These are phyloP conservation scores for Apiospora arundinis DNA, from an alignment of 2,329 filamentous ascomycete genomes.

Conservation along the genomic window DNA sequence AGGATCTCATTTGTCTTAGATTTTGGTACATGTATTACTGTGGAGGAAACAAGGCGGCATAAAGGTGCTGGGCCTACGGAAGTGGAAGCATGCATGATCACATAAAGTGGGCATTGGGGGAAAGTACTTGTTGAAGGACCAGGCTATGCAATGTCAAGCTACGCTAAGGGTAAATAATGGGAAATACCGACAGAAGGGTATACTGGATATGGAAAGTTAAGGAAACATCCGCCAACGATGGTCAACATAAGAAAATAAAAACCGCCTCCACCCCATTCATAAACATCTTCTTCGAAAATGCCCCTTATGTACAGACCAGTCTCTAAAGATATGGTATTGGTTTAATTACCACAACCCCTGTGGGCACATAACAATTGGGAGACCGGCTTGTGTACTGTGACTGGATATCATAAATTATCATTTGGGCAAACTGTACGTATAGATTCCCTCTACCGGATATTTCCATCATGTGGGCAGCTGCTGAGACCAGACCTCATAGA, in stretches of 20 bases:
- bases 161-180: no score
- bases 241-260: background rate
- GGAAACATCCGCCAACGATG: background rate
- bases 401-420: background rate
- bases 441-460: background rate
- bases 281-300: background rate
- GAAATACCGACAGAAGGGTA: background rate
- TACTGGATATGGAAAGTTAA: background rate
- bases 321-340: background rate
- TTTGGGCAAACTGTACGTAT: background rate
- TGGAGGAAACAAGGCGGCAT: background rate
- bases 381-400: no score
- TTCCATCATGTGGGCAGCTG: background rate
- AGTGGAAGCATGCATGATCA: background rate
- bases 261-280: background rate
- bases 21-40: slow-evolving; percentile 17
- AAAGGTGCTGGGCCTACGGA: background rate
- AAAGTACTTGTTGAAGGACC: background rate
- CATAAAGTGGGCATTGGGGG: background rate
- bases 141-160: background rate
- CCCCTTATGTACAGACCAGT: background rate
- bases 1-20: slow-evolving; percentile 27
- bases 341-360: no score
- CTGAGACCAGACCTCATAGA: slow-evolving; percentile 42
- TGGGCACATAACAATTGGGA: no score